Evolutionary conservation across 805 yeast species (phyloP).

Genomic region (Dipodascus albidus): DNA sequence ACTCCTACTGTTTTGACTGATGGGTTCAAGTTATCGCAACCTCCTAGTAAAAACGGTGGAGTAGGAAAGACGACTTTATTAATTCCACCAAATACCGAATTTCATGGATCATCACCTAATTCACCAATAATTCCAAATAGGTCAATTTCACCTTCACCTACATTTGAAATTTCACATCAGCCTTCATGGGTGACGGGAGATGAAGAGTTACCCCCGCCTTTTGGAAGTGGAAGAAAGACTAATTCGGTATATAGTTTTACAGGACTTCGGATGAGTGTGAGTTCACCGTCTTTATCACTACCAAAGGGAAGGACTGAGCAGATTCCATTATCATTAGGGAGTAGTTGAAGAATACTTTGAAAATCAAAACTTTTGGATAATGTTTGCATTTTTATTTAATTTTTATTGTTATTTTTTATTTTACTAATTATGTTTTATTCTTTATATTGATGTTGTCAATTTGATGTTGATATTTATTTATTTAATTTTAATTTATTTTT

Average conservation of each 20-base stretch:
- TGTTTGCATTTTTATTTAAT: not conserved
- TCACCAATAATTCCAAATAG: constrained; percentile 3
- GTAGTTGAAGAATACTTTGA: not conserved
- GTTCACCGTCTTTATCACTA: constrained; percentile 6
- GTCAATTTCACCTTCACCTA: constrained; percentile 14
- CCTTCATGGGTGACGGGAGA: constrained; percentile 19
- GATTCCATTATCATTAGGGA: constrained; percentile 9
- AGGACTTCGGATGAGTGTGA: not conserved
- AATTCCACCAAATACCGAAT: not conserved
- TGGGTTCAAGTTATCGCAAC: constrained; percentile 4
- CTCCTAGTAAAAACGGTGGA: not conserved
- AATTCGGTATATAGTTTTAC: constrained; percentile 1
- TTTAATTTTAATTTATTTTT: too few species aligned
- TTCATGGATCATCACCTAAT: not conserved
- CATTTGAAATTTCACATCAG: constrained; percentile 16
- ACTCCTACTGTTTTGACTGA: not conserved
- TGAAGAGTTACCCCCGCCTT: not conserved
- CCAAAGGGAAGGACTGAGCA: constrained; percentile 14
- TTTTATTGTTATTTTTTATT: constrained; percentile 3
- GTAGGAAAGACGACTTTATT: not conserved
- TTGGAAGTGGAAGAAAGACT: not conserved
- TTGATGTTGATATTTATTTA: not conserved
- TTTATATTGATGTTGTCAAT: constrained; percentile 11
- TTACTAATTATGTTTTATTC: constrained; percentile 5
- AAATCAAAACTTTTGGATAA: not conserved